phyloP scores from a whole-genome alignment of 768 basidiomycete species.

The Tremella fuciformis region DNA sequence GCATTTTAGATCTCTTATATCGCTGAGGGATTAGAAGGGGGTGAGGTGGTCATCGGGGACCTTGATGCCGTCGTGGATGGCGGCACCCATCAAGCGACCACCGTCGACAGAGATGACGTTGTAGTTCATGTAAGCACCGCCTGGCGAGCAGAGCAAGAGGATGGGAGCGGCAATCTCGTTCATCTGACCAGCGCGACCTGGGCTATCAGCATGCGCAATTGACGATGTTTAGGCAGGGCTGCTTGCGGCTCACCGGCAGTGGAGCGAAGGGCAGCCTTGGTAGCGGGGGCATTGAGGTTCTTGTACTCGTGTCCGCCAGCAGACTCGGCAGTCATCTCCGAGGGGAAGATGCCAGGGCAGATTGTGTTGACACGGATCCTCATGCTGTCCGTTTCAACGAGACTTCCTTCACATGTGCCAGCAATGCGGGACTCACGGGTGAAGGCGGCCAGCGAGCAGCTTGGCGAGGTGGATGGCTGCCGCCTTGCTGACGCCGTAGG shows the following conservation, averaged over 20 bases:
- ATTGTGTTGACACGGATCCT: conserved; percentile 42
- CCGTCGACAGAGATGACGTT: conserved; percentile 26
- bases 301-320: conserved; percentile 16
- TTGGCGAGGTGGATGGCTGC: conserved; percentile 18
- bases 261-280: conserved; percentile 17
- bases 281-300: conserved; percentile 2
- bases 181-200: conserved; percentile 30
- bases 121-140: conserved; percentile 38
- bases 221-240: background rate
- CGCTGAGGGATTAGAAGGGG: background rate
- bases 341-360: conserved; percentile 40
- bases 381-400: conserved; percentile 17
- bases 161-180: conserved; percentile 39
- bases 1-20: no score
- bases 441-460: conserved; percentile 23
- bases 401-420: background rate
- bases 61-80: conserved; percentile 30
- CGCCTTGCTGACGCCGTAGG: conserved; percentile 32
- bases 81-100: conserved; percentile 24
- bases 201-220: background rate
- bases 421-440: conserved; percentile 18
- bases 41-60: conserved; percentile 19
- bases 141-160: conserved; percentile 27
- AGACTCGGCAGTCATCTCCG: conserved; percentile 34
- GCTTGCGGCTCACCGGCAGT: conserved; percentile 12